These are phyloP conservation scores for Rhizophora apiculata DNA, from an alignment of 345 rosid species.

Conservation along the genomic window DNA sequence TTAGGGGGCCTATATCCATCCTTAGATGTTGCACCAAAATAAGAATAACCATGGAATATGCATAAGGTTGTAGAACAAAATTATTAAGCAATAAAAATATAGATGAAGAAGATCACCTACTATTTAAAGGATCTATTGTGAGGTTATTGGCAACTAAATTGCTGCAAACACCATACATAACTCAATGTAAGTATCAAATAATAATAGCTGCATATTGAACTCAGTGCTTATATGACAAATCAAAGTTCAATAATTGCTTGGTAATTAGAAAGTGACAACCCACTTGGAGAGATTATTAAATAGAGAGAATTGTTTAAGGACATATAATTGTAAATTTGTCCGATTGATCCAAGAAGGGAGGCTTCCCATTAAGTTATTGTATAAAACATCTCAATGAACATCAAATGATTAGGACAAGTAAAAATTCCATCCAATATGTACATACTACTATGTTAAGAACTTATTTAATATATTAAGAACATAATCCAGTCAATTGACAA, in stretches of 20 bases:
- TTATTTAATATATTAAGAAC: background rate
- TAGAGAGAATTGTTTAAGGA: no score
- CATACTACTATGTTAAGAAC: background rate
- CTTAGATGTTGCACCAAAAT: no score
- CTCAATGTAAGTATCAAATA: constrained; percentile 11
- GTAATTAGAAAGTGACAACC: background rate
- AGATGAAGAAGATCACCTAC: constrained; percentile 36
- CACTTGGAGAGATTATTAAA: background rate
- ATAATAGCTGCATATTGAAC: background rate
- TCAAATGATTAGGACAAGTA: background rate
- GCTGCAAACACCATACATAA: constrained; percentile 40
- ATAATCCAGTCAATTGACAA: background rate
- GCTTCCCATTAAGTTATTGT: constrained; percentile 60
- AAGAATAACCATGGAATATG: no score
- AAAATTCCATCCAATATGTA: background rate
- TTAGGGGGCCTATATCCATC: no score
- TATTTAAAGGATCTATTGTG: constrained; percentile 36
- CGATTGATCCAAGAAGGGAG: constrained; percentile 65
- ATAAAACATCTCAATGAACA: constrained; percentile 64
- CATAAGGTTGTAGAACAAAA: background rate
- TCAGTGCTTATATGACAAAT: background rate
- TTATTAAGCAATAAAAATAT: background rate
- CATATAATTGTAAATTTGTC: constrained; percentile 49
- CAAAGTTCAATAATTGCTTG: background rate
- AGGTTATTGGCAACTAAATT: constrained; percentile 74